These are phyloP conservation scores for Bipolaris gigantea DNA, from an alignment of 2,329 filamentous ascomycete species.

Conservation along the genomic window DNA sequence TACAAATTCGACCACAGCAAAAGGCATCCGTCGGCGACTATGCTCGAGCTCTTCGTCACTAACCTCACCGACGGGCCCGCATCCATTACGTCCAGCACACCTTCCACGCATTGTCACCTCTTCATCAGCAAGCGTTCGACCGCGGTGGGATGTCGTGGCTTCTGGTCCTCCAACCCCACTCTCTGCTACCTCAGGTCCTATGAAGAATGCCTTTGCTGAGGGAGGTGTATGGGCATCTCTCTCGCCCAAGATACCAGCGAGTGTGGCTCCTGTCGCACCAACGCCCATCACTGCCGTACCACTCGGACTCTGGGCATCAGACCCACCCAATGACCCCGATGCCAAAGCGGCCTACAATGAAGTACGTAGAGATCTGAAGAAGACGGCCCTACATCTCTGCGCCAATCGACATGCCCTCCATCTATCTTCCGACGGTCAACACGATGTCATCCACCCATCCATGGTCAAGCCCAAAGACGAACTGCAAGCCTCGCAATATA, in stretches of 20 bases:
- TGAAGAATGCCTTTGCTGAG: constrained; percentile 22
- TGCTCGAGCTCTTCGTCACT: constrained; percentile 4
- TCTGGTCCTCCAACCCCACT: constrained; percentile 18
- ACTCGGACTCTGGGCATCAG: constrained; percentile 1
- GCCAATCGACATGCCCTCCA: constrained; percentile 6
- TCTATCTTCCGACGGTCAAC: background rate
- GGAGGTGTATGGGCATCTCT: constrained; percentile 23
- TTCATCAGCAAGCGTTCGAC: constrained; percentile 10
- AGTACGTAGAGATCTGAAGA: background rate
- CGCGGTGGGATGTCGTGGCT: constrained; percentile 20
- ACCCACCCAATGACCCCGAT: background rate
- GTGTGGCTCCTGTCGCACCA: background rate
- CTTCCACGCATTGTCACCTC: constrained; percentile 4
- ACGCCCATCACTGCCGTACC: constrained; percentile 2
- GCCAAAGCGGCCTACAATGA: constrained; percentile 8
- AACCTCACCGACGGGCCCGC: constrained; percentile 5
- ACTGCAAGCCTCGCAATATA: constrained; percentile 3
- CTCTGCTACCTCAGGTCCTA: constrained; percentile 7
- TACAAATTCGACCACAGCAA: background rate
- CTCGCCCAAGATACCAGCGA: constrained; percentile 4
- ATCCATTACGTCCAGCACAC: constrained; percentile 1
- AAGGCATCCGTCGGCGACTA: background rate
- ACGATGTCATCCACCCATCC: constrained; percentile 9
- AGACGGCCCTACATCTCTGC: constrained; percentile 11
- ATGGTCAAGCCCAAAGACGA: constrained; percentile 11